Percentiles rank a stretch among this genome's conserved stretches.
Evolutionary conservation across 1,284 basidiomycete species (phyloP).

Genomic region (Apiotrichum siamense): DNA sequence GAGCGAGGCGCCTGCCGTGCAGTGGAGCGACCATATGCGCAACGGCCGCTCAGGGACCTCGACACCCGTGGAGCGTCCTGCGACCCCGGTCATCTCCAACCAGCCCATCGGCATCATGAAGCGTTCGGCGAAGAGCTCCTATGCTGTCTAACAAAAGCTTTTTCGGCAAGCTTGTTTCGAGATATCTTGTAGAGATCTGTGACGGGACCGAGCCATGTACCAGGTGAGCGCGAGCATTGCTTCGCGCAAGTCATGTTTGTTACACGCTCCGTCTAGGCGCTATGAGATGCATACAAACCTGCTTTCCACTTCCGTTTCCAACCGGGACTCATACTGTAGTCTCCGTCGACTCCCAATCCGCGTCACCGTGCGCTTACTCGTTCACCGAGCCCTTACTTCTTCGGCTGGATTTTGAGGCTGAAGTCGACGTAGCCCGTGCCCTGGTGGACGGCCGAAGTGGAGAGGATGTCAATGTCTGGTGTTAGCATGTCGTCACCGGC

Average conservation of each 20-base stretch:
- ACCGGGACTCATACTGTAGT: too few species aligned
- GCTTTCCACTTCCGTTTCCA: too few species aligned
- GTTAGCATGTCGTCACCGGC: background rate
- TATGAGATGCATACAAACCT: too few species aligned
- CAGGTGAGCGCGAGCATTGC: too few species aligned
- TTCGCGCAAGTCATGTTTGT: too few species aligned
- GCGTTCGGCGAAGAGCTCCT: background rate
- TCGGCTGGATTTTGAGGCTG: slow-evolving; percentile 81
- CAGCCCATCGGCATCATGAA: background rate
- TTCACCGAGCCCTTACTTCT: slow-evolving; percentile 24
- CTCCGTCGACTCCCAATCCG: too few species aligned
- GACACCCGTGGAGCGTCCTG: background rate
- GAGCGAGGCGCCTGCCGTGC: background rate
- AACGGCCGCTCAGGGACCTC: background rate
- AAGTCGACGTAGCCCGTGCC: slow-evolving; percentile 85
- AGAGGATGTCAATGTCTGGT: slow-evolving; percentile 84
- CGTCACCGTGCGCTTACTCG: too few species aligned
- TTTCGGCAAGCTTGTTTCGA: too few species aligned
- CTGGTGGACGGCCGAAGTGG: slow-evolving; percentile 83
- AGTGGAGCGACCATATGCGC: background rate
- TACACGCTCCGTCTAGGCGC: too few species aligned
- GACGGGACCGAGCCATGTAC: too few species aligned
- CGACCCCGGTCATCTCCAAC: background rate
- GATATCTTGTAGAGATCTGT: background rate
- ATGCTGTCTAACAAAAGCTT: background rate